These are phyloP conservation scores for Neurospora hispaniola DNA, from an alignment of 495 filamentous ascomycete genomes.

Conservation along the genomic window DNA sequence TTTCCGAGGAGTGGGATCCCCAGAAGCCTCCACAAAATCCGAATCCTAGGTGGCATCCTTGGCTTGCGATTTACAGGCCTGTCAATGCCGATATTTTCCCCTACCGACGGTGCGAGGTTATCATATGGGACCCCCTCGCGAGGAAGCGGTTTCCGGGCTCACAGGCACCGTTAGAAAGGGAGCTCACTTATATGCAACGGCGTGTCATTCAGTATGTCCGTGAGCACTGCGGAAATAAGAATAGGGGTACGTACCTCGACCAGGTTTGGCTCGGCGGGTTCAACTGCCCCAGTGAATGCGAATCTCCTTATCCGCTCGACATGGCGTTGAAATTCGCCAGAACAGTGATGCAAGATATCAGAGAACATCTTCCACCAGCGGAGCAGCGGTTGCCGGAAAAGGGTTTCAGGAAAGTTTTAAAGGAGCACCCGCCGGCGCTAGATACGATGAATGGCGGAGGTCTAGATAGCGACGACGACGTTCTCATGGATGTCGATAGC, in stretches of 20 bases:
- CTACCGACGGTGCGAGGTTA: conserved; percentile 23
- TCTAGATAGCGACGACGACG: background rate
- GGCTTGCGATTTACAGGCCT: conserved; percentile 31
- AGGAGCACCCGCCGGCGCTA: background rate
- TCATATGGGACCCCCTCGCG: conserved; percentile 36
- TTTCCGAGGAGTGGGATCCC: conserved; percentile 26
- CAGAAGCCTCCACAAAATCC: conserved; percentile 3
- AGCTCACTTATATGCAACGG: conserved; percentile 32
- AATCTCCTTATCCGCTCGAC: conserved; percentile 13
- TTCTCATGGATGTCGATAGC: conserved; percentile 9
- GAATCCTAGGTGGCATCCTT: conserved; percentile 21
- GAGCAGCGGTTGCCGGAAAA: conserved; percentile 8
- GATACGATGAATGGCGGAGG: background rate
- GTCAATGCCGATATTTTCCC: conserved; percentile 15
- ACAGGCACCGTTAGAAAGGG: conserved; percentile 4
- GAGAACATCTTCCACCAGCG: conserved; percentile 19
- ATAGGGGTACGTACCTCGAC: conserved; percentile 17
- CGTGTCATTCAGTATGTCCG: conserved; percentile 23
- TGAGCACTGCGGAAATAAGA: conserved; percentile 12
- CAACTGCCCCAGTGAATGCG: conserved; percentile 6
- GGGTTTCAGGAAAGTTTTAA: conserved; percentile 14
- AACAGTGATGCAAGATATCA: conserved; percentile 13
- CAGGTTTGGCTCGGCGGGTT: conserved; percentile 32
- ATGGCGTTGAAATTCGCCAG: conserved; percentile 14
- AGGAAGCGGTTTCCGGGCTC: conserved; percentile 7